Percentiles rank a stretch among this genome's conserved stretches.
These are phyloP conservation scores for Phascolomyces articulosus DNA, from an alignment of 371 early-diverging fungal species.

Conservation along the genomic window DNA sequence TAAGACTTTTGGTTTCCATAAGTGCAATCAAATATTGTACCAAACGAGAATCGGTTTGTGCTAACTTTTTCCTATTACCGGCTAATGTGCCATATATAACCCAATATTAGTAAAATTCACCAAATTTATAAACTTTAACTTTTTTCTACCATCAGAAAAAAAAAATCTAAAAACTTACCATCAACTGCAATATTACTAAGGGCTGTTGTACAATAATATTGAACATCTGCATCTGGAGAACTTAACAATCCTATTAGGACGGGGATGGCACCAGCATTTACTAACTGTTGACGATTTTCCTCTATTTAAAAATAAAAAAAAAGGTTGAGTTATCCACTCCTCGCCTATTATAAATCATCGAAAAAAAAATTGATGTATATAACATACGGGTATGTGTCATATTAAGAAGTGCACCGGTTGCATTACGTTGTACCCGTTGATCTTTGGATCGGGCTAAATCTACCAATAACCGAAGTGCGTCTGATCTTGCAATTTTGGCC, in stretches of 20 bases:
- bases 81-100: slow-evolving; percentile 22
- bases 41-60: slow-evolving; percentile 76
- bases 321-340: neutral
- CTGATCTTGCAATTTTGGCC: slow-evolving; percentile 83
- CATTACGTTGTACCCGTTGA: slow-evolving; percentile 89
- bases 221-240: slow-evolving; percentile 85
- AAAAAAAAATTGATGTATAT: no score
- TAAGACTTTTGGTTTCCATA: slow-evolving; percentile 78
- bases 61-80: slow-evolving; percentile 72
- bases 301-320: slow-evolving; percentile 35
- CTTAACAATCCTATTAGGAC: slow-evolving; percentile 80
- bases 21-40: slow-evolving; percentile 80
- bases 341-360: no score
- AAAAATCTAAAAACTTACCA: slow-evolving; percentile 42
- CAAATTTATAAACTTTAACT: neutral
- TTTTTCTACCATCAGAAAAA: no score
- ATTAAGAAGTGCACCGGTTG: slow-evolving; percentile 91
- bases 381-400: slow-evolving; percentile 86
- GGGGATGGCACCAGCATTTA: slow-evolving; percentile 86
- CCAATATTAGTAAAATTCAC: neutral
- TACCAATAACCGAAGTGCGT: slow-evolving; percentile 78
- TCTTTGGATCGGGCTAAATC: slow-evolving; percentile 85
- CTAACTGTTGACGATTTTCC: slow-evolving; percentile 85
- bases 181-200: slow-evolving; percentile 94
- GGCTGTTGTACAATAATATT: slow-evolving; percentile 91